Conservation (phyloP, 306 rosid genomes). For the Astragalus glycyphyllos region DNA sequence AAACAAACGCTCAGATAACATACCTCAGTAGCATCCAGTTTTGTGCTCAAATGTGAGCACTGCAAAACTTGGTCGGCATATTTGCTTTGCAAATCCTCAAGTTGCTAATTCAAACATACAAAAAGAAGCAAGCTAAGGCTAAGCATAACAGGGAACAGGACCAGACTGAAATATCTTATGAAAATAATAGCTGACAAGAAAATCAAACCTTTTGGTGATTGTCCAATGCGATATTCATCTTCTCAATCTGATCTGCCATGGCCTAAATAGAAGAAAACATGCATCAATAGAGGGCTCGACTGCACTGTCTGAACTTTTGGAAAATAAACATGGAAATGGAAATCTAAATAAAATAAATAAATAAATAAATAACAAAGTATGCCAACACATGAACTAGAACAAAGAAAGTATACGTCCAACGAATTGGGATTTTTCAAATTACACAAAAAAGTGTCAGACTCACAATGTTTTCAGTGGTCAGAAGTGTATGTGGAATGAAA, state of each 20-base stretch:
- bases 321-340: not conserved
- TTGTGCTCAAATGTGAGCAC: conserved; percentile 68
- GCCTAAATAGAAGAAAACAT: conserved; percentile 54
- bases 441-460: not conserved
- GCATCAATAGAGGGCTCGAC: conserved; percentile 1
- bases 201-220: conserved; percentile 75
- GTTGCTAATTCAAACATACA: conserved; percentile 55
- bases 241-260: conserved; percentile 92
- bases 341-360: conserved; percentile 15
- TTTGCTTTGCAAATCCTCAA: conserved; percentile 80
- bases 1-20: conserved; percentile 34
- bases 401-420: not conserved
- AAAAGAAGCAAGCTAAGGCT: conserved; percentile 18
- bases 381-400: not conserved
- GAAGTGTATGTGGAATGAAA: not conserved
- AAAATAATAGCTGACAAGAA: not conserved
- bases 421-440: not conserved
- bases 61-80: conserved; percentile 67
- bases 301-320: not conserved
- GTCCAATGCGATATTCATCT: conserved; percentile 74
- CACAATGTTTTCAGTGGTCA: not conserved
- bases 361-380: not conserved
- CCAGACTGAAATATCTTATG: not conserved
- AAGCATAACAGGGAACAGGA: conserved; percentile 28
- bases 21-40: conserved; percentile 86